Evolutionary conservation across 2,329 filamentous ascomycete genomes (phyloP).

Genomic region (Macroventuria anomochaeta): DNA sequence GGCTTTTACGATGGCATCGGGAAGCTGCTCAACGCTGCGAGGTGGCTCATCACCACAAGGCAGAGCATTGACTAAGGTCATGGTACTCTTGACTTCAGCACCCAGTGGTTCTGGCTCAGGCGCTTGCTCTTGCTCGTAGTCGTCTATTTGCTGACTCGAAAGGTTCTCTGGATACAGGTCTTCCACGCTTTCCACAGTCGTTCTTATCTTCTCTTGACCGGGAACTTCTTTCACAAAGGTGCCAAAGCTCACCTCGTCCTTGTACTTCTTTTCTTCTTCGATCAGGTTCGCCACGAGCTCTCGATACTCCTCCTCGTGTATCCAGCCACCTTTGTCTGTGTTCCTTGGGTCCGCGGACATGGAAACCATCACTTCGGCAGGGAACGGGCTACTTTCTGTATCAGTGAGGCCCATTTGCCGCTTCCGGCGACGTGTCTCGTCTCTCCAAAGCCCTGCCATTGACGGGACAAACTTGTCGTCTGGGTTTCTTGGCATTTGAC

Average conservation of each 20-base stretch:
- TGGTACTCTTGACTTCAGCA: slow-evolving; percentile 4
- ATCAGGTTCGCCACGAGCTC: slow-evolving; percentile 69
- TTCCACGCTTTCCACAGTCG: slow-evolving; percentile 81
- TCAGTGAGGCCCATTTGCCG: slow-evolving; percentile 69
- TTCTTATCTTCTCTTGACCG: slow-evolving; percentile 69
- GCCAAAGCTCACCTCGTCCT: slow-evolving; percentile 63
- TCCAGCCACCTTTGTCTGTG: slow-evolving; percentile 79
- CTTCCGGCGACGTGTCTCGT: slow-evolving; percentile 82
- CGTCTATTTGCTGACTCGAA: slow-evolving; percentile 9
- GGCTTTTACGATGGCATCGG: slow-evolving; percentile 15
- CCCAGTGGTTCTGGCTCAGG: neutral
- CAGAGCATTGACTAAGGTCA: slow-evolving; percentile 10
- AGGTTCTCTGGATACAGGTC: slow-evolving; percentile 80
- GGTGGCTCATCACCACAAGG: neutral
- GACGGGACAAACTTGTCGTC: slow-evolving; percentile 88
- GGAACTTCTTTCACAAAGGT: slow-evolving; percentile 65
- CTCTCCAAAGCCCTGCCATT: slow-evolving; percentile 91
- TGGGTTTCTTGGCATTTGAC: slow-evolving; percentile 60
- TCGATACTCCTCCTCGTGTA: slow-evolving; percentile 86
- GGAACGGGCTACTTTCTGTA: slow-evolving; percentile 76
- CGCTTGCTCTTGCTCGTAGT: neutral
- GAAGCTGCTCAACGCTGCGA: slow-evolving; percentile 4
- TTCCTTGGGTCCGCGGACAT: slow-evolving; percentile 86
- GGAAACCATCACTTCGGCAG: slow-evolving; percentile 79
- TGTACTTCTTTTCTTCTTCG: slow-evolving; percentile 65